Evolutionary conservation across 331 rosid genomes (phyloP).

Genomic region (Quercus phellos): DNA sequence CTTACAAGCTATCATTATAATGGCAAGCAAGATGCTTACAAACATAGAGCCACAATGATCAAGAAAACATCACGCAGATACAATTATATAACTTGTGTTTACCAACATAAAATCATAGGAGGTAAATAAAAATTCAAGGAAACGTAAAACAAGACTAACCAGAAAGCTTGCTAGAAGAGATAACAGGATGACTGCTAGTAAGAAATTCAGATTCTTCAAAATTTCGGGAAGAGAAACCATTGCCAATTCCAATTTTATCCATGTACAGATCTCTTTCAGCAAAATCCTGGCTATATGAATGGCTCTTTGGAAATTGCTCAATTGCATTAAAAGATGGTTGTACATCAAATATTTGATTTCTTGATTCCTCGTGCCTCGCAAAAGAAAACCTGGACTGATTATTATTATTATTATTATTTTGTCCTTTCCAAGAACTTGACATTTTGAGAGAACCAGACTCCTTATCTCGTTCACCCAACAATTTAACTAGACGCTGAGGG

Average conservation of each 20-base stretch:
- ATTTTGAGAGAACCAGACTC: slow-evolving; percentile 38
- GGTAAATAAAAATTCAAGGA: neutral
- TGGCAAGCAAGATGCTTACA: neutral
- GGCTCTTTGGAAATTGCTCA: slow-evolving; percentile 42
- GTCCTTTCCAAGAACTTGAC: slow-evolving; percentile 67
- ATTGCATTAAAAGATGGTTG: slow-evolving; percentile 38
- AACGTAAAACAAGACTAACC: slow-evolving; percentile 44
- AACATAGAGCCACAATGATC: neutral
- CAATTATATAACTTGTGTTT: neutral
- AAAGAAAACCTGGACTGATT: slow-evolving; percentile 87
- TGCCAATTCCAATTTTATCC: slow-evolving; percentile 43
- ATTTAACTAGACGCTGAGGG: slow-evolving; percentile 53
- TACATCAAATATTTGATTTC: slow-evolving; percentile 38
- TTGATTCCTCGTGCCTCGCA: slow-evolving; percentile 78
- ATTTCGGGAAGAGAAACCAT: slow-evolving; percentile 43
- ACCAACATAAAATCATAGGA: neutral
- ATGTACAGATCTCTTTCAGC: slow-evolving; percentile 43
- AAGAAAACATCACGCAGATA: neutral
- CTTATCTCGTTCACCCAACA: slow-evolving; percentile 52
- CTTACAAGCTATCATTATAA: neutral
- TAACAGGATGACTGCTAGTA: slow-evolving; percentile 26
- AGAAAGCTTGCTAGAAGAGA: slow-evolving; percentile 51
- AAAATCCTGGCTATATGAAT: slow-evolving; percentile 42
- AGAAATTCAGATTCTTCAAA: slow-evolving; percentile 49
- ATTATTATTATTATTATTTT: slow-evolving; percentile 43